Evolutionary conservation across 129 eudicot genomes (phyloP), one percentile per base, ranked within the genome.

Genomic region (Scalesia atractyloides): DNA sequence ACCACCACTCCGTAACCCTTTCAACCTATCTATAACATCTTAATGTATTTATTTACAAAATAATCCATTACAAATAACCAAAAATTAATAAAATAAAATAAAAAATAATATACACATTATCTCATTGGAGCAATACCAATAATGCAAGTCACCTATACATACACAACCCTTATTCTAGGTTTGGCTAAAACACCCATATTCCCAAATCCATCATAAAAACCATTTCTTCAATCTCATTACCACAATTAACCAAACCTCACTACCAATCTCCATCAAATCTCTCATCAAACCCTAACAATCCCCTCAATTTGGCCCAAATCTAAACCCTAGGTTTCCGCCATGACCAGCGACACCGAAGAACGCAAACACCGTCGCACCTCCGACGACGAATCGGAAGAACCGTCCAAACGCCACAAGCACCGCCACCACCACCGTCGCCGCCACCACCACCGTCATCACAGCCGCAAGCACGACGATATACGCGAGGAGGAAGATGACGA

Each of bases 331-430:
- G 61, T 0, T 68, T 66, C 19, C 15, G 19, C 70, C 73, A 91
- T 92, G 97, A 89, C 94, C 5, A 80, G 76, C 82, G 94, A 92
- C 54, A 65, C 66, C 34, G 81, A 69, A 33, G 88, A 91, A 5
- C 83, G 87, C 73, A 91, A 91, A 79, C 88, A 88, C 74, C 89
- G 78, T 26, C 96, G 85, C 34, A 61, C 89, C n/a, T 88, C 96
- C 46, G 84, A 76, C 44, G 91, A 78, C 70, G 97, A 87, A 44
- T 73, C 81, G 2, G 91, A 88, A 53, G 89, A 91, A 56, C 89
- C 88, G 7, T 85, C 89, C 5, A 91, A 91, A 59, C 97, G 91
- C 84, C 96, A 76, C 53, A 91, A 91, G 73, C 96, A 90, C 79
- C 88, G 84, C 10, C 96, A 81, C 77, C 88, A 84, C 15, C 97